Evolutionary conservation across 2,329 filamentous ascomycete genomes (phyloP).

Genomic region (Xylariaceae sp.): DNA sequence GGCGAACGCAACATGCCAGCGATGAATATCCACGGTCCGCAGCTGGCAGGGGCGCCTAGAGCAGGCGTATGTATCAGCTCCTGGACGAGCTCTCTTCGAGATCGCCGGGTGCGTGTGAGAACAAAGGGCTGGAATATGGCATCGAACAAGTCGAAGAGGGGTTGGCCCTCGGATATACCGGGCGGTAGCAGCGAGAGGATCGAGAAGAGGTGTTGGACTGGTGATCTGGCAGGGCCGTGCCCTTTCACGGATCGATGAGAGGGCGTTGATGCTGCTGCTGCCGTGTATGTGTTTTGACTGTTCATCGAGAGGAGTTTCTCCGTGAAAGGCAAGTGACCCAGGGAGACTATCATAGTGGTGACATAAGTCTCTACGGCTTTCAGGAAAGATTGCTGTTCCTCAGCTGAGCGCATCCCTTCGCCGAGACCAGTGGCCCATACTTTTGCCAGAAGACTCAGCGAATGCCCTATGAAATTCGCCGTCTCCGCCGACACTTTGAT

Average conservation of each 20-base stretch:
- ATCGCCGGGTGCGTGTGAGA: slow-evolving; percentile 39
- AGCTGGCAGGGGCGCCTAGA: slow-evolving; percentile 39
- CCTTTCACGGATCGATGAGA: slow-evolving; percentile 53
- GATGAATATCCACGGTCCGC: slow-evolving; percentile 47
- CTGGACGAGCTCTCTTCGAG: slow-evolving; percentile 41
- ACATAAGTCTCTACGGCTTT: slow-evolving; percentile 48
- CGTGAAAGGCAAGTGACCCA: slow-evolving; percentile 57
- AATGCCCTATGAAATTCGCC: slow-evolving; percentile 67
- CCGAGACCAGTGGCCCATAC: slow-evolving; percentile 61
- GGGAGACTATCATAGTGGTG: slow-evolving; percentile 41
- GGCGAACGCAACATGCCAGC: slow-evolving; percentile 41
- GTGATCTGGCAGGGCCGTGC: slow-evolving; percentile 47
- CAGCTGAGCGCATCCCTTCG: slow-evolving; percentile 46
- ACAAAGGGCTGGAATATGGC: slow-evolving; percentile 56
- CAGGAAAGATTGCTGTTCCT: slow-evolving; percentile 47
- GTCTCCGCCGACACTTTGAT: slow-evolving; percentile 84
- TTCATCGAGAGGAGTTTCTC: slow-evolving; percentile 53
- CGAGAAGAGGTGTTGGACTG: slow-evolving; percentile 61
- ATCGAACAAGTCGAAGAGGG: slow-evolving; percentile 41
- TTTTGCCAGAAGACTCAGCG: slow-evolving; percentile 63
- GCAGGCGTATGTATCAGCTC: slow-evolving; percentile 49
- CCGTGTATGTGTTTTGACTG: slow-evolving; percentile 52
- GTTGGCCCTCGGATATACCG: slow-evolving; percentile 43
- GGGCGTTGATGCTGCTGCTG: slow-evolving; percentile 60
- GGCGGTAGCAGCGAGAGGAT: slow-evolving; percentile 50